Conservation (phyloP, 164 flowering plant genomes). For the Berberis thunbergii region DNA sequence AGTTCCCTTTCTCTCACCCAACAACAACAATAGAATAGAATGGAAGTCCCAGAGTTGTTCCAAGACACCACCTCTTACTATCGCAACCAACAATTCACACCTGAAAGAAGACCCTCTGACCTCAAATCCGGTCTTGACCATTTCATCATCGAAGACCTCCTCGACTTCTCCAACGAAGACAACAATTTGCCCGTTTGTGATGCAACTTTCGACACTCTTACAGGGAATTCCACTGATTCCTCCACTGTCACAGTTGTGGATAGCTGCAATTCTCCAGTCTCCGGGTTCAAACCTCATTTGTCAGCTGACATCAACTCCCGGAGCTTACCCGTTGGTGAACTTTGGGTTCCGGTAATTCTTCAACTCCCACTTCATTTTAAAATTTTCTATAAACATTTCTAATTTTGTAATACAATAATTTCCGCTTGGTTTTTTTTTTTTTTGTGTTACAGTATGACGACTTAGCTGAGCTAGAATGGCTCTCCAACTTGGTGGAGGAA, state of each 20-base stretch:
- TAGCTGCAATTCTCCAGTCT: slow-evolving; percentile 70
- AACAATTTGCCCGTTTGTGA: slow-evolving; percentile 8
- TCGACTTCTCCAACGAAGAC: slow-evolving; percentile 79
- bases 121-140: slow-evolving; percentile 32
- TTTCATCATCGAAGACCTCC: slow-evolving; percentile 71
- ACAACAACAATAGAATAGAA: slow-evolving; percentile 7
- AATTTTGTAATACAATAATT: not conserved
- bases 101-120: slow-evolving; percentile 30
- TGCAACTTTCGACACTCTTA: slow-evolving; percentile 10
- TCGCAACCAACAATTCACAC: slow-evolving; percentile 19
- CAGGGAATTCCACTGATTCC: slow-evolving; percentile 43
- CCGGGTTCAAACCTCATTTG: slow-evolving; percentile 32
- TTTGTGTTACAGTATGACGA: slow-evolving; percentile 60
- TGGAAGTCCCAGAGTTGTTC: slow-evolving; percentile 46
- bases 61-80: slow-evolving; percentile 24
- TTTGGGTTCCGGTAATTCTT: slow-evolving; percentile 72
- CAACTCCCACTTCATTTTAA: not conserved
- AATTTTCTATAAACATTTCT: not conserved
- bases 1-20: not conserved
- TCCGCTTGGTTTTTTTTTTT: not conserved
- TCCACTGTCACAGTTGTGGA: slow-evolving; percentile 49
- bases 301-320: slow-evolving; percentile 24
- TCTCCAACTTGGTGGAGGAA: slow-evolving; percentile 86
- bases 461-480: slow-evolving; percentile 91
- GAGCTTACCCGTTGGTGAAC: slow-evolving; percentile 45